Base-by-base conservation (phyloP, 2,329 filamentous ascomycete species). In the Davidsoniella virescens region DNA sequence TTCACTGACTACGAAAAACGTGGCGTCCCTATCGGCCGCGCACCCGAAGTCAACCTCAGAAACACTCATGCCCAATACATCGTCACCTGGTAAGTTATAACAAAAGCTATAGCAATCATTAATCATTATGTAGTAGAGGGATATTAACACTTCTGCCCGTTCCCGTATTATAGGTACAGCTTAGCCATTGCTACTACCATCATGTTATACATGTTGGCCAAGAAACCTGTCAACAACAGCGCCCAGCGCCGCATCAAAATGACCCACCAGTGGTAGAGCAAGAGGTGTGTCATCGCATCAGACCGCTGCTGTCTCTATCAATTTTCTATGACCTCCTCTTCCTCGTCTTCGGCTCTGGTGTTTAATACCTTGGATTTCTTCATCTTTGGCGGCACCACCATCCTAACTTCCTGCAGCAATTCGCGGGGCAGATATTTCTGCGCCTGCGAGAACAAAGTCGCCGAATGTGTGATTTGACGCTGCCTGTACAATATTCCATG, bases 21-120 rank as follows among this genome's bases (percentile, higher is more conserved):
- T 59, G 92, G 92, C 25, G 81, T 95, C 53, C 92, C 92, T 1
- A 90, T 95, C 61, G 92, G 88, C 12, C 76, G 90, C 61, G 69
- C 86, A 5, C 76, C 92, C 4, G 87, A 94, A 66, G 88, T 98
- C 54, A 94, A 93, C 63, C 69, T 98, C 61, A 78, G 87, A 63
- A 98, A 98, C 63, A 96, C 94, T 66, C 92, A 98, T 66, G 80
- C 86, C 56, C 92, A 96, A 70, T 98, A 98, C 66, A 98, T 98
- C 58, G 92, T 95, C 65, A 98, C 92, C 57, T 98, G 92, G 92
- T 96, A 77, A 61, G 80, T 66, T 2, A 2, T 14, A 36, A 39
- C 46, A 25, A 16, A 38, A 39, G 33, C 43, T 16, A 45, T 44
- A 5, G 1, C 17, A 38, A 25, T 50, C 29, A 50, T 50, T 45